Percentiles rank a stretch among this genome's conserved stretches.
phyloP scores from a whole-genome alignment of 2,329 filamentous ascomycete species.

The Arthrobotrys sinensis region DNA sequence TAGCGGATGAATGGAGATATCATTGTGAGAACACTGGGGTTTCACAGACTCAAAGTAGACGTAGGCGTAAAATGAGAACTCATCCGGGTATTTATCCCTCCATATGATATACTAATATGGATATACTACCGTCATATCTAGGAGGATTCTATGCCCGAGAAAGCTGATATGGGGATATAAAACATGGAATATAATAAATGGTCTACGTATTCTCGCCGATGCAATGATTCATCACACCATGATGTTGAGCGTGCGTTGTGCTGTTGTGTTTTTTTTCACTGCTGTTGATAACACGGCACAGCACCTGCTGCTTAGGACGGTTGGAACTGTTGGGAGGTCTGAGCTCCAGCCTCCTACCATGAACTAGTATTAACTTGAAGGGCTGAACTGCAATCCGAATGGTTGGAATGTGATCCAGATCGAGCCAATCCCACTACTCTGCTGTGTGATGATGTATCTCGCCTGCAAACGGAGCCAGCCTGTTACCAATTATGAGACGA shows the following conservation, averaged over 20 bases:
- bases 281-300: neutral
- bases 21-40: neutral
- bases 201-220: too few relatives aligned
- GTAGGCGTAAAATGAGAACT: neutral
- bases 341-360: neutral
- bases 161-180: neutral
- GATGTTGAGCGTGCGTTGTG: slow-evolving; percentile 2
- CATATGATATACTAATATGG: neutral
- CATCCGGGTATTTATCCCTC: neutral
- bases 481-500: slow-evolving; percentile 9
- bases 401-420: slow-evolving; percentile 26
- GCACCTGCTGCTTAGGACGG: neutral
- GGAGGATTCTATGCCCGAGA: neutral
- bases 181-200: too few relatives aligned
- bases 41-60: neutral
- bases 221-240: neutral
- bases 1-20: slow-evolving; percentile 27
- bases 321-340: neutral
- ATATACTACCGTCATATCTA: neutral
- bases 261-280: slow-evolving; percentile 2
- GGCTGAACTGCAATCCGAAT: slow-evolving; percentile 11
- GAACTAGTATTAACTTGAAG: neutral
- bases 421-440: slow-evolving; percentile 5
- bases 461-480: slow-evolving; percentile 5
- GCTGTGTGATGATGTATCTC: slow-evolving; percentile 25